These are phyloP conservation scores for Suillus clintonianus DNA, from an alignment of 768 basidiomycete species.

Conservation along the genomic window DNA sequence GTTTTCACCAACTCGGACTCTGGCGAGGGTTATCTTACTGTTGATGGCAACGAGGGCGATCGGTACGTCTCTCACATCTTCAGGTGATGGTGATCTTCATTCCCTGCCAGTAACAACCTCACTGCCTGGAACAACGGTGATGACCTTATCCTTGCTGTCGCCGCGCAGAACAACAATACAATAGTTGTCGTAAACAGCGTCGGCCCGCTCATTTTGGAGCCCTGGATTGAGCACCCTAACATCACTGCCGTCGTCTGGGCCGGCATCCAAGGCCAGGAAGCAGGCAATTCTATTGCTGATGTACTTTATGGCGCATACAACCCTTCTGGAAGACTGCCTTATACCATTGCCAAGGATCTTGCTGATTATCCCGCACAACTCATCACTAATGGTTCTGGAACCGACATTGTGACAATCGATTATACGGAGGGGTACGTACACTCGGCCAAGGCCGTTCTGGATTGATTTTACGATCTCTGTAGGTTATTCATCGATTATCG, in stretches of 20 bases:
- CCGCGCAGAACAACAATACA: slow-evolving; percentile 43
- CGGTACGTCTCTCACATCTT: slow-evolving; percentile 37
- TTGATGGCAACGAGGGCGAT: slow-evolving; percentile 80
- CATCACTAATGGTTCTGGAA: slow-evolving; percentile 35
- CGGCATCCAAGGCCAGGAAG: slow-evolving; percentile 64
- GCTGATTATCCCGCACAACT: slow-evolving; percentile 63
- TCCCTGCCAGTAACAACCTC: slow-evolving; percentile 52
- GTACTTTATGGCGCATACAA: slow-evolving; percentile 71
- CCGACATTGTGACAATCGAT: slow-evolving; percentile 48
- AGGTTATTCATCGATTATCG: slow-evolving; percentile 67
- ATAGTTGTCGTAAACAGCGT: slow-evolving; percentile 38
- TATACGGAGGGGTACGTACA: slow-evolving; percentile 56
- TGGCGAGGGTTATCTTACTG: slow-evolving; percentile 77
- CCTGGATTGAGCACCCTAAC: slow-evolving; percentile 74
- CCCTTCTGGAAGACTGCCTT: slow-evolving; percentile 69
- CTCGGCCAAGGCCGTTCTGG: background rate
- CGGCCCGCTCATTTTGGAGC: slow-evolving; percentile 62
- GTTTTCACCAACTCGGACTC: slow-evolving; percentile 79
- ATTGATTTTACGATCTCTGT: slow-evolving; percentile 2
- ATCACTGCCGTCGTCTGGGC: slow-evolving; percentile 77
- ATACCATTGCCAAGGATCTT: slow-evolving; percentile 66
- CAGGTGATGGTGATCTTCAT: background rate
- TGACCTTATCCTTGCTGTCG: slow-evolving; percentile 66
- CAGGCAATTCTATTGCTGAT: slow-evolving; percentile 68
- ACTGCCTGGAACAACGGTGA: slow-evolving; percentile 78